Base-by-base conservation (phyloP, 208 protist species). In the Acanthamoeba triangularis region DNA sequence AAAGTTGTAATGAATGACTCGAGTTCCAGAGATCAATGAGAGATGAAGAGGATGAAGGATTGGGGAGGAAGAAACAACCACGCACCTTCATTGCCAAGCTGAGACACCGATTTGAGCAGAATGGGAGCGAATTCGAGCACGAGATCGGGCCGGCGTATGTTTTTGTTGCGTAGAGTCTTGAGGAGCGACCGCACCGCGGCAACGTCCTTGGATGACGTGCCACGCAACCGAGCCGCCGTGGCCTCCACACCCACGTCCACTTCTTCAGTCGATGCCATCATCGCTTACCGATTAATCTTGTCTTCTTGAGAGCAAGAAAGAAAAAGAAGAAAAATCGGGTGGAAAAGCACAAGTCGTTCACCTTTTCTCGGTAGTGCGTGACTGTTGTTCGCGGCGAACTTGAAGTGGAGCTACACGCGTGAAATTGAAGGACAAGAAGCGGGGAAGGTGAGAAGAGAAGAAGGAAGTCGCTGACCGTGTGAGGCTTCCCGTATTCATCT, bases 81-180 rank as follows among this genome's bases (percentile, higher is more conserved):
- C 25, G 47, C 33, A 74, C 88, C 88, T 93, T 93, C 88, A 74
- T 93, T 74, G 10, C 84, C 84, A 69, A 90, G 88, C 5, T 11
- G 44, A 4, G 88, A 93, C 6, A 59, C 20, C 33, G 33, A 56
- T 56, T 93, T 72, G 49, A 93, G 61, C 65, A 93, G 37, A 49
- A 59, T 14, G 33, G 88, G 88, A 30, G 59, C 88, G 41, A 78
- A 93, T 74, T 93, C 41, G 35, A 93, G 88, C 59, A 93, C 88
- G 61, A 93, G 44, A 49, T 93, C 88, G 25, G 88, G 61, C 10
- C 88, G 10, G 28, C 88, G 88, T 2, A 93, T 44, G 44, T 76
- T 67, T 28, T 93, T 93, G n/a, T 44, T 35, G 23, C 88, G 88
- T 0, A 93, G 37, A 23, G 61, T 76, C 52, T 56, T 67, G 41